Evolutionary conservation across 345 rosid genomes (phyloP), one percentile per base, ranked within the genome.

Genomic region (Microthlaspi erraticum): DNA sequence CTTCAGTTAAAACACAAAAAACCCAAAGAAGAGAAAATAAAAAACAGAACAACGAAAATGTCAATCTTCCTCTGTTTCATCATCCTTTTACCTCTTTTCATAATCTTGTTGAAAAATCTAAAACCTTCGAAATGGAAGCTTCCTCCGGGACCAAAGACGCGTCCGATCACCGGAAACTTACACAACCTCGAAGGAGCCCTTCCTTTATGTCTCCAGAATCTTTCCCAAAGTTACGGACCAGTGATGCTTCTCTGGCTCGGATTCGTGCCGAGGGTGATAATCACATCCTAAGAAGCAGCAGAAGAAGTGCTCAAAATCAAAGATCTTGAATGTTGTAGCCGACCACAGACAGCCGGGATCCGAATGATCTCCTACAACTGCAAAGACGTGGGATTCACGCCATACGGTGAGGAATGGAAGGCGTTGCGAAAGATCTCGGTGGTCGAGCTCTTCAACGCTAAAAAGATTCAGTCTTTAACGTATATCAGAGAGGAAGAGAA

Each of bases 71-170:
- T 83, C 36, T 72, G 67, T 72, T 68, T 86, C 2, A 8, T 70
- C 3, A 72, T 85, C 83, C 66, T 88, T 44, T 77, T 79, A 49
- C 82, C 61, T 3, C 7, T 71, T 42, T 80, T 11, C 6, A 19
- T 60, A 5, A 14, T 82, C 48, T 42, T 84, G 2, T 41, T 46
- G 38, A 78, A 69, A 49, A 70, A 31, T 8, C 14, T 20, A 44
- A 32, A 67, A 31, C 11, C 36, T 41, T 64, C 64, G 6, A 72
- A 72, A 54, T 55, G 32, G 70, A 72, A 64, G 0, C 77, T 72
- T 4, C 71, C 77, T 64, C 77, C 77, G 1, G 72, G 75, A 17
- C 85, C 85, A 12, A 59, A 53, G 19, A 53, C 9, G 46, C 56
- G 56, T 57, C 64, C 64, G 16, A 46, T 68, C 23, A 56, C 57